Evolutionary conservation across 2,329 filamentous ascomycete genomes (phyloP).

Genomic region (Phoma sp.): DNA sequence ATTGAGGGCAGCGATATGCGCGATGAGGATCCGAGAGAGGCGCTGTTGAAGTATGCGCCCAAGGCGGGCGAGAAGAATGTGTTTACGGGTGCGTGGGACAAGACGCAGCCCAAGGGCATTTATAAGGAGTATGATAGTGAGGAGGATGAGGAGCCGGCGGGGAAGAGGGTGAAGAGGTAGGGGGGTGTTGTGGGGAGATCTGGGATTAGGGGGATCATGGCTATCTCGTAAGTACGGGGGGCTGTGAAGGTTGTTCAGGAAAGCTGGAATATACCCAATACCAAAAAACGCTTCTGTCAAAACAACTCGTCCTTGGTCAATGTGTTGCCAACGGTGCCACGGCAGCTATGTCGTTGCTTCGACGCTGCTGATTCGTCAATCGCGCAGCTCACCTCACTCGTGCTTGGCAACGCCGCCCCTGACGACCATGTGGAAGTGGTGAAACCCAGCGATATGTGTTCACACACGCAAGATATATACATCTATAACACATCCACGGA

Average conservation of each 20-base stretch:
- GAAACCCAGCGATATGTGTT: too few species aligned
- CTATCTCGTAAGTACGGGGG: too few species aligned
- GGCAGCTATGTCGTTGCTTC: background rate
- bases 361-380: conserved; percentile 1
- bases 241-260: too few species aligned
- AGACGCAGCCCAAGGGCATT: conserved; percentile 89
- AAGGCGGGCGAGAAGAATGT: conserved; percentile 90
- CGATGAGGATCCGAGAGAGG: conserved; percentile 94
- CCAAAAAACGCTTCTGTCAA: background rate
- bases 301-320: background rate
- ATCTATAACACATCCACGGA: too few species aligned
- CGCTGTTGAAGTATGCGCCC: conserved; percentile 91
- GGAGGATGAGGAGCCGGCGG: conserved; percentile 74
- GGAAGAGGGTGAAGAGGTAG: conserved; percentile 56
- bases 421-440: too few species aligned
- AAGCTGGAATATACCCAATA: background rate
- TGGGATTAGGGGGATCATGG: too few species aligned
- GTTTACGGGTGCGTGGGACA: conserved; percentile 92
- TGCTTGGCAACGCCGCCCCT: too few species aligned
- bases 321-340: background rate
- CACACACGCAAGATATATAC: too few species aligned
- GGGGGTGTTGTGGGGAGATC: background rate
- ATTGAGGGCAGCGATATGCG: conserved; percentile 92
- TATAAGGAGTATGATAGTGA: conserved; percentile 90
- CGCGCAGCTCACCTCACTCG: too few species aligned